Percentiles rank a stretch among this genome's conserved stretches.
Evolutionary conservation across 108 stramenopile genomes (phyloP).

Genomic region (Poteriospumella lacustris): DNA sequence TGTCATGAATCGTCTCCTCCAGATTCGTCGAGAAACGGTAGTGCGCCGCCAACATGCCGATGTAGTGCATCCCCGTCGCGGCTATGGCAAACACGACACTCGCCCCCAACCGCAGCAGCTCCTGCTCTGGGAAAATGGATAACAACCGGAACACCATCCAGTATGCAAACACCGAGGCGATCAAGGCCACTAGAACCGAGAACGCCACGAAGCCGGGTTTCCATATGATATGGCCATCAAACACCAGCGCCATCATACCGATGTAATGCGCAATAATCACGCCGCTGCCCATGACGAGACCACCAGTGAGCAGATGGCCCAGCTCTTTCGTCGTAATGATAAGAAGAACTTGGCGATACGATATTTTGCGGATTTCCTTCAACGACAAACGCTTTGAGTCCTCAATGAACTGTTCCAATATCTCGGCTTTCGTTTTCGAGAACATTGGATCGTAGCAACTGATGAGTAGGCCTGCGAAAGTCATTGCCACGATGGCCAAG

Average conservation of each 20-base stretch:
- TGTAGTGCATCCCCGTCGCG: constrained; percentile 10
- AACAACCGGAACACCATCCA: constrained; percentile 21
- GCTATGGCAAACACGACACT: not conserved
- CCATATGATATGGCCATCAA: not conserved
- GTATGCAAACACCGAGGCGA: not conserved
- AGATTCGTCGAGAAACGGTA: too few relatives aligned
- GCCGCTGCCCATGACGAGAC: not conserved
- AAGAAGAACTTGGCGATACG: not conserved
- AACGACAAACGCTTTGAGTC: not conserved
- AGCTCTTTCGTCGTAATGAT: not conserved
- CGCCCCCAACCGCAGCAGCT: not conserved
- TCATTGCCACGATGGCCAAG: not conserved
- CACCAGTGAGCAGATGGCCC: constrained; percentile 18
- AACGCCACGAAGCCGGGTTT: not conserved
- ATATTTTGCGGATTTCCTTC: not conserved
- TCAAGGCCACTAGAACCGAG: not conserved
- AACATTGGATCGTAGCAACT: not conserved
- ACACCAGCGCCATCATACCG: not conserved
- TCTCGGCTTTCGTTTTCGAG: not conserved
- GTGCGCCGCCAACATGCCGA: too few relatives aligned
- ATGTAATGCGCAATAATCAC: not conserved
- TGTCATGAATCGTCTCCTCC: too few relatives aligned
- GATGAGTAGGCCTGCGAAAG: too few relatives aligned
- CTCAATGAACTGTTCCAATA: not conserved
- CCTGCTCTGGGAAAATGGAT: not conserved